Percentiles rank a stretch among this genome's conserved stretches.
Conservation (phyloP, 1,284 basidiomycete species). For the Fomitopsis betulina region DNA sequence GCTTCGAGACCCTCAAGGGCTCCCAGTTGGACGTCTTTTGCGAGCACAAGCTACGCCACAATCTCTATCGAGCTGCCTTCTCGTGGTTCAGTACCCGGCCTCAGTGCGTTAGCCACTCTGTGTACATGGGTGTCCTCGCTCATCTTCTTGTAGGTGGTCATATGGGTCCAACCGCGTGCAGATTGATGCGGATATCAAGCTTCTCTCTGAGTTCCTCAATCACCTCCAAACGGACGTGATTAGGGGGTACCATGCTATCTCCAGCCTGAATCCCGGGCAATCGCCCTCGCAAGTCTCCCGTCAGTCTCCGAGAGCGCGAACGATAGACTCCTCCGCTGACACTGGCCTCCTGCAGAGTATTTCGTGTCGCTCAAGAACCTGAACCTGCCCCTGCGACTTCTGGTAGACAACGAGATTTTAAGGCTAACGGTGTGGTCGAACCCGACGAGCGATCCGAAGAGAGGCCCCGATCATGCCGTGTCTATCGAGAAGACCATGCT, state of each 20-base stretch:
- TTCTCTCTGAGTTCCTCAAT: slow-evolving; percentile 80
- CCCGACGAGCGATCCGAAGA: slow-evolving; percentile 72
- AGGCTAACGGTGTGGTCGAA: slow-evolving; percentile 91
- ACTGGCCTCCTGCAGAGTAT: slow-evolving; percentile 41
- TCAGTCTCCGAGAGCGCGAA: slow-evolving; percentile 28
- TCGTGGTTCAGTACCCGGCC: slow-evolving; percentile 91
- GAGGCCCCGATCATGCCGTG: slow-evolving; percentile 57
- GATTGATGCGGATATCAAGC: slow-evolving; percentile 83
- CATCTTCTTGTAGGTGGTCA: slow-evolving; percentile 71
- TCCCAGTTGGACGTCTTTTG: slow-evolving; percentile 83
- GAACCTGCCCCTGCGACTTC: slow-evolving; percentile 71
- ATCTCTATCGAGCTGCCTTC: slow-evolving; percentile 78
- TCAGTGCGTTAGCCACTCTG: slow-evolving; percentile 53
- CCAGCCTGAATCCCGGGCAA: slow-evolving; percentile 62
- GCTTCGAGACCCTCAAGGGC: slow-evolving; percentile 88
- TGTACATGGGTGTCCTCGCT: not conserved
- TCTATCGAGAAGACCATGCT: slow-evolving; percentile 55
- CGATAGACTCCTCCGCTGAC: not conserved
- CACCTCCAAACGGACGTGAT: slow-evolving; percentile 75
- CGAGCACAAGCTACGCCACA: slow-evolving; percentile 75
- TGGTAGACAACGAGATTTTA: slow-evolving; percentile 89
- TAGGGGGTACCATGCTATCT: slow-evolving; percentile 60
- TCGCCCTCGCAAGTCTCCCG: slow-evolving; percentile 39
- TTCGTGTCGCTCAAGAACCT: slow-evolving; percentile 41
- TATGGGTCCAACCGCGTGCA: slow-evolving; percentile 92